phyloP scores from a whole-genome alignment of 805 yeast species.

The Schwanniomyces vanrijiae region DNA sequence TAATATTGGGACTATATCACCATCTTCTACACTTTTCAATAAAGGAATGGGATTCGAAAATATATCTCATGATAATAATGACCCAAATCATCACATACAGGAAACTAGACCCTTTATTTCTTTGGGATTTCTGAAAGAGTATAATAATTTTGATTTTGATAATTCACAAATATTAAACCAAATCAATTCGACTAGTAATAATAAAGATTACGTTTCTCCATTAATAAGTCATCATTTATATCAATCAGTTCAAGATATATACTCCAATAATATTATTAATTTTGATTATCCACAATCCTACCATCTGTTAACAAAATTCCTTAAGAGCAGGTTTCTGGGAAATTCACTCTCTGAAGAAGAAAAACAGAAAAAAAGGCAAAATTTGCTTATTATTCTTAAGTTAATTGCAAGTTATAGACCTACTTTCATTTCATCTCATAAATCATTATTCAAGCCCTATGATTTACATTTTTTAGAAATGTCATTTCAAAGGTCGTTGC shows the following conservation, averaged over 20 bases:
- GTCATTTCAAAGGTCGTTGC: conserved; percentile 43
- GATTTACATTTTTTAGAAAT: conserved; percentile 57
- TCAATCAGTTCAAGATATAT: conserved; percentile 51
- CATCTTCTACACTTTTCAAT: conserved; percentile 8
- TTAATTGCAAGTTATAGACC: conserved; percentile 69
- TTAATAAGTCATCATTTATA: conserved; percentile 56
- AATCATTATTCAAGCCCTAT: conserved; percentile 63
- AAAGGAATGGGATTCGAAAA: neutral
- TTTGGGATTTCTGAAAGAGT: conserved; percentile 25
- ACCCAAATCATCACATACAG: conserved; percentile 9
- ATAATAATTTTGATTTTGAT: conserved; percentile 1
- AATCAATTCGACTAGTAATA: conserved; percentile 4
- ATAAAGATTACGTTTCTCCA: conserved; percentile 53
- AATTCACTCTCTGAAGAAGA: conserved; percentile 33
- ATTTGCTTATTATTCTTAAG: conserved; percentile 47
- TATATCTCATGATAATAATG: neutral
- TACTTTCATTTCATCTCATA: conserved; percentile 73
- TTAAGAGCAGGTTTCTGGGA: conserved; percentile 58
- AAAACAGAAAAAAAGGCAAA: conserved; percentile 28
- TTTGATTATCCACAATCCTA: conserved; percentile 65
- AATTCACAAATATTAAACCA: conserved; percentile 7
- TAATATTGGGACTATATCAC: conserved; percentile 5
- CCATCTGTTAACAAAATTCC: conserved; percentile 57
- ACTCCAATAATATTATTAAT: conserved; percentile 45
- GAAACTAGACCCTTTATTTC: conserved; percentile 44